These are phyloP conservation scores for Stephania japonica DNA, from an alignment of 164 flowering plant species.

Conservation along the genomic window DNA sequence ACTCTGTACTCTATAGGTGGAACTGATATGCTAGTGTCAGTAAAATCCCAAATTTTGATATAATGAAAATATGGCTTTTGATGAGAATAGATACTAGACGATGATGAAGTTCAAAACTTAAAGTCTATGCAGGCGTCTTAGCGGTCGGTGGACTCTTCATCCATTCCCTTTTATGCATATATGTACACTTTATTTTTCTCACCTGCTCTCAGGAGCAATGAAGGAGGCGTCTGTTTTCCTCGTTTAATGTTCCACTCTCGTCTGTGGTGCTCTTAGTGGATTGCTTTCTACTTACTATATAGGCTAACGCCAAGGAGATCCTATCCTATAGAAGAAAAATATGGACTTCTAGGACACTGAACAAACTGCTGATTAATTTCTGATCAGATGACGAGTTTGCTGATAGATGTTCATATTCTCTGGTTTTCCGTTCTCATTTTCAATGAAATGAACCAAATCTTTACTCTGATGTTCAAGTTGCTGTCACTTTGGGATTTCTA, in stretches of 20 bases:
- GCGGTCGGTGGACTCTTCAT: slow-evolving; percentile 10
- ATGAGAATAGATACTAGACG: slow-evolving; percentile 26
- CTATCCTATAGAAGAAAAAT: too few relatives aligned
- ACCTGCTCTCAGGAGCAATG: slow-evolving; percentile 23
- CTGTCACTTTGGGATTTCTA: too few relatives aligned
- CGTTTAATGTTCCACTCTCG: background rate
- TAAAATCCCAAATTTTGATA: background rate
- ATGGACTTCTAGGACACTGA: too few relatives aligned
- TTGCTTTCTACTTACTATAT: too few relatives aligned
- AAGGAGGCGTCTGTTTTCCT: slow-evolving; percentile 10
- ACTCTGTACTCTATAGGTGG: background rate
- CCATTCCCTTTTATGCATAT: too few relatives aligned
- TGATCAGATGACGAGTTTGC: background rate
- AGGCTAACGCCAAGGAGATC: too few relatives aligned
- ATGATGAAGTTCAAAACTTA: slow-evolving; percentile 18
- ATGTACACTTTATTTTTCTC: slow-evolving; percentile 14
- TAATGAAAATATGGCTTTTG: background rate
- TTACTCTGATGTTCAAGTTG: too few relatives aligned
- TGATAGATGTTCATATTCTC: slow-evolving; percentile 15
- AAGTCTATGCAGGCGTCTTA: slow-evolving; percentile 27
- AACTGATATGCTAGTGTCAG: background rate
- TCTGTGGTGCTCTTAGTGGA: too few relatives aligned
- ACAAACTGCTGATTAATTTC: too few relatives aligned
- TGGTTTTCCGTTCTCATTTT: background rate
- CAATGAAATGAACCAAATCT: too few relatives aligned